Conservation (phyloP, 805 yeast genomes). For the Yueomyces sinensis region DNA sequence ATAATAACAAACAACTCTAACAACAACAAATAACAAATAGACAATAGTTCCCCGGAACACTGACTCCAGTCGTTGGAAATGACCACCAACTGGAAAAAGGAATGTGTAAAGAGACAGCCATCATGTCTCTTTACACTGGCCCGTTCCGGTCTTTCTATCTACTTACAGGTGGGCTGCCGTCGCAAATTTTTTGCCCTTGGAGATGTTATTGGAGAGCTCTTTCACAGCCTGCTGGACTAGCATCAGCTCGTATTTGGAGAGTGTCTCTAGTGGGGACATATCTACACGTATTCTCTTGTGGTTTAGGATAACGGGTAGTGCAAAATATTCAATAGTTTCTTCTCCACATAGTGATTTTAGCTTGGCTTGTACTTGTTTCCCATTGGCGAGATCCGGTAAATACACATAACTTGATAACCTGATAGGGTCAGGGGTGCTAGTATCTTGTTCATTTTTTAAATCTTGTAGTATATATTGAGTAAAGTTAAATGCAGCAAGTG, state of each 20-base stretch:
- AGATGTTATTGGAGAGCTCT: neutral
- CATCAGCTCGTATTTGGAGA: neutral
- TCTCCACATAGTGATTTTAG: slow-evolving; percentile 8
- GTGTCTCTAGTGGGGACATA: neutral
- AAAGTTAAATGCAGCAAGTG: slow-evolving; percentile 70
- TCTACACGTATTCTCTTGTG: neutral
- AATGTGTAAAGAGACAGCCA: no score
- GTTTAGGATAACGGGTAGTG: slow-evolving; percentile 31
- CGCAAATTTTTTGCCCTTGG: neutral
- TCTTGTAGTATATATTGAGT: slow-evolving; percentile 49
- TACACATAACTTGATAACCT: slow-evolving; percentile 39
- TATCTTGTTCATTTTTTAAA: slow-evolving; percentile 8
- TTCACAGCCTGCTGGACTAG: neutral
- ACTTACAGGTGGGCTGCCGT: neutral
- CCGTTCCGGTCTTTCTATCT: no score
- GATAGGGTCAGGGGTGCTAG: no score
- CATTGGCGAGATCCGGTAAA: slow-evolving; percentile 41
- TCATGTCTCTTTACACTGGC: no score
- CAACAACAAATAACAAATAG: no score
- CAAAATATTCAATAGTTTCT: slow-evolving; percentile 36
- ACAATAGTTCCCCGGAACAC: no score
- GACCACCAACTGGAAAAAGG: no score
- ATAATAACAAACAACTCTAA: no score
- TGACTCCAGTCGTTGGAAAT: no score
- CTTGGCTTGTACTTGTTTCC: slow-evolving; percentile 28